Evolutionary conservation across 2,329 filamentous ascomycete genomes (phyloP), one percentile per base, ranked within the genome.

Genomic region (Ceratocystis variospora): DNA sequence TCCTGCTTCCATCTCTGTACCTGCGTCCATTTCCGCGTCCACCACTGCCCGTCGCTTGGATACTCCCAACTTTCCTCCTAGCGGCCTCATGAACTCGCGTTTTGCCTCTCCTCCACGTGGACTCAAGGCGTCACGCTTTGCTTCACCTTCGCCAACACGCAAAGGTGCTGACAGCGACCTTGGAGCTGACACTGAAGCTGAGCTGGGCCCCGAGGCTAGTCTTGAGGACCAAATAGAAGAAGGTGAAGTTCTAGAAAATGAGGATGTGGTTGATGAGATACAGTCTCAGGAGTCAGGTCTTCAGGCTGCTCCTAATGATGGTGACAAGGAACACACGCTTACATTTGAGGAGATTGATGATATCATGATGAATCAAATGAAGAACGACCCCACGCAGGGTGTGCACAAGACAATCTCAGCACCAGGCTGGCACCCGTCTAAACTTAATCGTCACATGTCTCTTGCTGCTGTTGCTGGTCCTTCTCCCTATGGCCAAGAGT

Each of bases 341-440:
- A 83, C 86, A 0, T 89, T 89, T 71, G 87, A 93, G 70, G 91
- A 96, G 73, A 92, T 96, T 71, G 92, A 96, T 77, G 90, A 88
- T 57, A 86, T 96, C 64, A 96, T 97, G 90, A 96, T 97, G 90
- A 84, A 87, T 70, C 87, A 94, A 68, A 82, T 96, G 71, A 87
- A 90, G 71, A 83, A 80, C 61, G 85, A 90, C 70, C 88, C 87
- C 1, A 85, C 87, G 63, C 83, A 88, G 73, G 89, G 89, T 12
- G 83, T 90, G 68, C 89, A 90, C 72, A 86, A 85, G 71, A 77
- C 77, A 6, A 77, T 67, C 46, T 63, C 80, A 41, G 12, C 37
- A 41, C 7, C 37, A 59, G 74, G 78, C 19, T 82, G 80, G 79
- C 77, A 75, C 17, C 77, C 80, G 53, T 73, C 75, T 7, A 81